Base-by-base conservation (phyloP, 2,329 filamentous ascomycete genomes). In the Aspergillus sp. region DNA sequence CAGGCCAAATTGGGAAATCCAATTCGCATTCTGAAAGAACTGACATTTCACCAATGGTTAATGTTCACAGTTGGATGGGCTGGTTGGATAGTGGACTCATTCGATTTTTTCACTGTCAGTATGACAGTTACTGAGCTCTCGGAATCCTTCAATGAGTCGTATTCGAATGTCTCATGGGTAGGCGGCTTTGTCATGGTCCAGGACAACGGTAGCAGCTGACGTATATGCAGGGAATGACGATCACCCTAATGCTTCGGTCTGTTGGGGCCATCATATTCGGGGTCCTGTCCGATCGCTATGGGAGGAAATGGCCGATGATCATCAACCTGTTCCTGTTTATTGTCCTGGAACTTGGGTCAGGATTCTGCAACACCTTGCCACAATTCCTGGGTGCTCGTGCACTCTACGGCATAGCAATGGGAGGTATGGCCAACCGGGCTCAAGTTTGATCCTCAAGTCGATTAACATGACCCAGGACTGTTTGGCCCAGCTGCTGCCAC, bases 21-120 rank as follows among this genome's bases (percentile, higher is more conserved):
- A 1, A 55, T 71, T 37, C 55, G 51, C 6, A 51, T 69, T 2
- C 51, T 72, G 8, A 47, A 51, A n/a, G 48, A 68, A 32, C 58
- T 73, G 14, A 71, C 65, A 25, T 43, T 48, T n/a, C 62, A 68
- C 30, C 67, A 72, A 58, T 71, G 68, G 69, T 55, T 71, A 14
- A 69, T 70, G 53, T 72, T 72, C 48, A 50, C 64, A 2, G 48
- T 39, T 15, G 51, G 49, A 5, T 47, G 51, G 29, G 19, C 45
- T 8, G 51, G 42, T 4, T 61, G 75, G 72, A 70, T 69, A 1
- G 76, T 72, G 73, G 74, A 79, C 48, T 66, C 75, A 3, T 80
- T 79, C 42, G 77, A 81, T 53, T 80, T 79, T 60, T 77, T 78
- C 53, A 77, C 74, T 28, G 75, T 80, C 15, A 75, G 72, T 1